A percentile compares a stretch with the other conserved stretches of the same genome.
These are phyloP conservation scores for Leccinum aurantiacum DNA, from an alignment of 768 basidiomycete species.

Conservation along the genomic window DNA sequence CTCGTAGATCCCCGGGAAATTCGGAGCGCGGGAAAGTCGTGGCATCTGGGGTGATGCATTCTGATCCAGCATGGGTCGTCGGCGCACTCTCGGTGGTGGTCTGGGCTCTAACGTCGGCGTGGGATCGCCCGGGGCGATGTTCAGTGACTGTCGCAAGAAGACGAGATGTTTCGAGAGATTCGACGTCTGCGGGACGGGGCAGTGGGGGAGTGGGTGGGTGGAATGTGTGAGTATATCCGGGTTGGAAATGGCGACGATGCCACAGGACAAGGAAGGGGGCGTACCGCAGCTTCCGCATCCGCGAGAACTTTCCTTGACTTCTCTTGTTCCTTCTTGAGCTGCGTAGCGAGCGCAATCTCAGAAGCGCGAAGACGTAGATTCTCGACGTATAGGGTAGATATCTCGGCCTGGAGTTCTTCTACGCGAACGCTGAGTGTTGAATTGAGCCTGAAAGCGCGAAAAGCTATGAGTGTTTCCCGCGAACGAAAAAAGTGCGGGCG, in stretches of 20 bases:
- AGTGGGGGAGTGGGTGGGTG: neutral
- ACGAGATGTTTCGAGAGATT: slow-evolving; percentile 65
- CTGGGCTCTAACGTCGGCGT: slow-evolving; percentile 41
- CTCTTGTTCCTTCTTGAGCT: slow-evolving; percentile 79
- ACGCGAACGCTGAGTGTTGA: slow-evolving; percentile 81
- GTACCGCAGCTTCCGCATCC: slow-evolving; percentile 74
- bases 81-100: slow-evolving; percentile 50
- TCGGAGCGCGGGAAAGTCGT: slow-evolving; percentile 65
- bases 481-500: slow-evolving; percentile 21
- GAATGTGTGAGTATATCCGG: neutral
- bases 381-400: slow-evolving; percentile 79
- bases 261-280: slow-evolving; percentile 29
- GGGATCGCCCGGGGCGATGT: slow-evolving; percentile 37
- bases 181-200: slow-evolving; percentile 41
- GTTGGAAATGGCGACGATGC: slow-evolving; percentile 1
- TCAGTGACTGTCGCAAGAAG: slow-evolving; percentile 62
- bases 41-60: slow-evolving; percentile 48
- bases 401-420: slow-evolving; percentile 81
- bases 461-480: slow-evolving; percentile 9
- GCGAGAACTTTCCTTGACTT: slow-evolving; percentile 69
- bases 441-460: slow-evolving; percentile 57
- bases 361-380: slow-evolving; percentile 80
- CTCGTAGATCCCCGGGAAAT: slow-evolving; percentile 64
- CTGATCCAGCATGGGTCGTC: slow-evolving; percentile 45
- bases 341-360: slow-evolving; percentile 70